These are phyloP conservation scores for Colletotrichum trifolii DNA, from an alignment of 2,329 filamentous ascomycete species.

Conservation along the genomic window DNA sequence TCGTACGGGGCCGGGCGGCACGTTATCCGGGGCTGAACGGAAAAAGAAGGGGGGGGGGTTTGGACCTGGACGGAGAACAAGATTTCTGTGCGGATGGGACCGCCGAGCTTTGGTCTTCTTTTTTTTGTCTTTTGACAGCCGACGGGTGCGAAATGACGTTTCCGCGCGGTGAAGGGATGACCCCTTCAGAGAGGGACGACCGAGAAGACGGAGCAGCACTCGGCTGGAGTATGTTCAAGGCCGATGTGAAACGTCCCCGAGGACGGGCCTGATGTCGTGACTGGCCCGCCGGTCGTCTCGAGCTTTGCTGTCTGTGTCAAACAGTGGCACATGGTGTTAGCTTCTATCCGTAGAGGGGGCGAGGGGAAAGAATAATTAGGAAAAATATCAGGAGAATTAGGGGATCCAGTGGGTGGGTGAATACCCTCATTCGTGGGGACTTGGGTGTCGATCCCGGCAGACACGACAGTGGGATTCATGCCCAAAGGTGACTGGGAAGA, in stretches of 20 bases:
- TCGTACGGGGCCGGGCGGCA: conserved; percentile 33
- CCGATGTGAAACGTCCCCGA: conserved; percentile 15
- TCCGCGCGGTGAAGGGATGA: conserved; percentile 22
- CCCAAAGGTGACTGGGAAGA: not conserved
- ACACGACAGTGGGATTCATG: conserved; percentile 16
- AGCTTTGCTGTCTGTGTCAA: not conserved
- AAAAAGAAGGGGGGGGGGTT: conserved; percentile 1
- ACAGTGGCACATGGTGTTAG: not conserved
- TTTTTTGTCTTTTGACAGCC: not conserved
- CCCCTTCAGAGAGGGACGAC: conserved; percentile 2
- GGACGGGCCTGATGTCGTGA: conserved; percentile 6
- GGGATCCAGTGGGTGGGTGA: conserved; percentile 5
- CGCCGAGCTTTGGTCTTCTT: not conserved
- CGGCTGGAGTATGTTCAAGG: conserved; percentile 5
- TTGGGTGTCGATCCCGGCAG: conserved; percentile 1
- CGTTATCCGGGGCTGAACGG: conserved; percentile 14
- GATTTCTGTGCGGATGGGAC: not conserved
- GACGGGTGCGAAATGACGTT: conserved; percentile 5
- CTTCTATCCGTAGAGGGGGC: too few species aligned
- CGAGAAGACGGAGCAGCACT: conserved; percentile 10
- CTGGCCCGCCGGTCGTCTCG: not conserved
- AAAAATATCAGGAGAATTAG: not conserved
- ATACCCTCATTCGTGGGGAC: not conserved
- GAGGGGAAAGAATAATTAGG: not conserved
- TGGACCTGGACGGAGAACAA: not conserved